These are phyloP conservation scores for Collybia sordida DNA, from an alignment of 768 basidiomycete species.

Conservation along the genomic window DNA sequence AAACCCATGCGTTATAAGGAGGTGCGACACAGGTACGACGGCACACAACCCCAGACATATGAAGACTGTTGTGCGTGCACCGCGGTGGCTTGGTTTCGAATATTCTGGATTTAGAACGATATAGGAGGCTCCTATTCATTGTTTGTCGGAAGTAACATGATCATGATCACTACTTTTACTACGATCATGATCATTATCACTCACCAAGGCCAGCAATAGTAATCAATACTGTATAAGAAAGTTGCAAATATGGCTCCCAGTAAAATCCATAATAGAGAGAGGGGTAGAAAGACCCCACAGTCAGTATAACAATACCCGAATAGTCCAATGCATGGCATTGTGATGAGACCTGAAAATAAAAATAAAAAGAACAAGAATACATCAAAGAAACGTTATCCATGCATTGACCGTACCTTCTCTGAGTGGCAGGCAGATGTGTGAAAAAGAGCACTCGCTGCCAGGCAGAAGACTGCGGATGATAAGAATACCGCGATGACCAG, in stretches of 20 bases:
- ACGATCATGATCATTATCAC: slow-evolving; percentile 30
- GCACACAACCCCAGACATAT: slow-evolving; percentile 73
- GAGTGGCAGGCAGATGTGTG: slow-evolving; percentile 80
- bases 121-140: slow-evolving; percentile 56
- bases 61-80: slow-evolving; percentile 77
- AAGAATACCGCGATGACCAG: slow-evolving; percentile 67
- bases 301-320: slow-evolving; percentile 77
- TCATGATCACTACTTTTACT: slow-evolving; percentile 7
- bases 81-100: slow-evolving; percentile 69
- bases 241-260: slow-evolving; percentile 54
- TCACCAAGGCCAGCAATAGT: slow-evolving; percentile 56
- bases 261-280: slow-evolving; percentile 78
- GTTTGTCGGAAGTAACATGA: slow-evolving; percentile 1
- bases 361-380: slow-evolving; percentile 6
- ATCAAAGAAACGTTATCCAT: slow-evolving; percentile 3
- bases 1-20: slow-evolving; percentile 58
- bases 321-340: slow-evolving; percentile 72
- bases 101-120: slow-evolving; percentile 81
- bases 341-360: slow-evolving; percentile 48
- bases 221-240: slow-evolving; percentile 55
- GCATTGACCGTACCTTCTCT: slow-evolving; percentile 44
- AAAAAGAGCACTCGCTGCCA: slow-evolving; percentile 68
- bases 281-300: slow-evolving; percentile 77
- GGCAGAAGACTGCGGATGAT: slow-evolving; percentile 68
- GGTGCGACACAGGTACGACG: slow-evolving; percentile 68